Evolutionary conservation across 352 stramenopile genomes (phyloP).

Genomic region (Pythium folliculosum): DNA sequence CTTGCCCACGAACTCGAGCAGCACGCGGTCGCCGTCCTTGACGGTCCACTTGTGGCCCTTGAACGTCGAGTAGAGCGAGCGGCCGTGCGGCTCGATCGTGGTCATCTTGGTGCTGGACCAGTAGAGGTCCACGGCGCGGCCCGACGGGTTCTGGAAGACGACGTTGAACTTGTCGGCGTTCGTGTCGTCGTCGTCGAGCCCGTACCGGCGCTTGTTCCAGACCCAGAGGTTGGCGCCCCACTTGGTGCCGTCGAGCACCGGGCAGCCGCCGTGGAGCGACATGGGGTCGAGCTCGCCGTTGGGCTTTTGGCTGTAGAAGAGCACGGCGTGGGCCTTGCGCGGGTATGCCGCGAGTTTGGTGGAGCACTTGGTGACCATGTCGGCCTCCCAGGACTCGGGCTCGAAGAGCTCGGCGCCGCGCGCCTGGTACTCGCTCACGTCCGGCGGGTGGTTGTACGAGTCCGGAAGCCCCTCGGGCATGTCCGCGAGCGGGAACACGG

Average conservation of each 20-base stretch:
- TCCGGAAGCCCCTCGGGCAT: conserved; percentile 70
- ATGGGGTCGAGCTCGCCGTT: conserved; percentile 91
- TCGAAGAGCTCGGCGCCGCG: conserved; percentile 63
- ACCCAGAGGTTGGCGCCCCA: conserved; percentile 98
- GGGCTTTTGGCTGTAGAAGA: conserved; percentile 97
- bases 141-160: conserved; percentile 70
- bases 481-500: conserved; percentile 74
- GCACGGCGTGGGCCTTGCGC: conserved; percentile 90
- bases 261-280: conserved; percentile 93
- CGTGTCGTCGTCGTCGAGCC: conserved; percentile 41
- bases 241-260: conserved; percentile 93
- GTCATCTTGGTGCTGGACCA: conserved; percentile 74
- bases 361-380: conserved; percentile 79
- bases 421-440: conserved; percentile 45
- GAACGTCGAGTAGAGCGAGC: conserved; percentile 63
- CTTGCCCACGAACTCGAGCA: conserved; percentile 58
- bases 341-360: conserved; percentile 80
- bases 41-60: conserved; percentile 69
- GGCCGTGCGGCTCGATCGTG: conserved; percentile 49
- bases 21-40: conserved; percentile 49
- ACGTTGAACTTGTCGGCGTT: conserved; percentile 47
- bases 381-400: conserved; percentile 60
- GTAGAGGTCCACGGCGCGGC: conserved; percentile 52
- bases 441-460: conserved; percentile 52
- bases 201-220: conserved; percentile 92